These are phyloP conservation scores for Leccinum pachyderme DNA, from an alignment of 1,284 basidiomycete genomes.

Conservation along the genomic window DNA sequence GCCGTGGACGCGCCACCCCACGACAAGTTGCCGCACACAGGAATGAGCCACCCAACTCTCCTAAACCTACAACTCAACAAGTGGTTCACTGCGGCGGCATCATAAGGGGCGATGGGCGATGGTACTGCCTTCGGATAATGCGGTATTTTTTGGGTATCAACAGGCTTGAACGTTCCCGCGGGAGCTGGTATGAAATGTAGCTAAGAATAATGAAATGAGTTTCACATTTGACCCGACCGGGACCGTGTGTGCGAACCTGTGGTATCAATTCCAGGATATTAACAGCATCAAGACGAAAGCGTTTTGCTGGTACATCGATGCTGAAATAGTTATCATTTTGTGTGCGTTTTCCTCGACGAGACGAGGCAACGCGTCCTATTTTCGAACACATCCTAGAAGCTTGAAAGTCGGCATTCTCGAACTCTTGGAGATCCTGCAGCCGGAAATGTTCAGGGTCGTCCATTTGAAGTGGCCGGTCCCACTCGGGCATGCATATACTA, in stretches of 20 bases:
- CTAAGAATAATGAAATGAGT: slow-evolving; percentile 22
- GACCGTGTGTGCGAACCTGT: slow-evolving; percentile 21
- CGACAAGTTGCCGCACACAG: slow-evolving; percentile 53
- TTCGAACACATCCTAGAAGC: neutral
- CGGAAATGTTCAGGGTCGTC: slow-evolving; percentile 35
- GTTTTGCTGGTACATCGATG: slow-evolving; percentile 15
- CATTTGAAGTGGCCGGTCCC: slow-evolving; percentile 33
- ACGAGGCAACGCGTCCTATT: neutral
- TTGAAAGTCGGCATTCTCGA: slow-evolving; percentile 32
- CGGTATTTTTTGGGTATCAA: slow-evolving; percentile 23
- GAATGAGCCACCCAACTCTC: slow-evolving; percentile 61
- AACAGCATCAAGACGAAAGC: slow-evolving; percentile 14
- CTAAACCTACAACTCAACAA: slow-evolving; percentile 34
- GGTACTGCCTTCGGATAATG: slow-evolving; percentile 29
- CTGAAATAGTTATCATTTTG: slow-evolving; percentile 8
- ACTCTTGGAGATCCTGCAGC: slow-evolving; percentile 43
- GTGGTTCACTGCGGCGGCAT: slow-evolving; percentile 27
- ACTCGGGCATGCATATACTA: slow-evolving; percentile 32
- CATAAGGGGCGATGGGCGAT: slow-evolving; percentile 44
- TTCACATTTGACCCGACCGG: neutral
- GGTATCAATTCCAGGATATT: slow-evolving; percentile 26
- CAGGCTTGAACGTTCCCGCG: slow-evolving; percentile 14
- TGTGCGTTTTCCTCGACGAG: slow-evolving; percentile 15
- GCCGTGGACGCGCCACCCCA: slow-evolving; percentile 51
- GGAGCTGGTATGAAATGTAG: slow-evolving; percentile 31